These are phyloP conservation scores for Zygoascus ofunaensis DNA, from an alignment of 805 yeast genomes.

Conservation along the genomic window DNA sequence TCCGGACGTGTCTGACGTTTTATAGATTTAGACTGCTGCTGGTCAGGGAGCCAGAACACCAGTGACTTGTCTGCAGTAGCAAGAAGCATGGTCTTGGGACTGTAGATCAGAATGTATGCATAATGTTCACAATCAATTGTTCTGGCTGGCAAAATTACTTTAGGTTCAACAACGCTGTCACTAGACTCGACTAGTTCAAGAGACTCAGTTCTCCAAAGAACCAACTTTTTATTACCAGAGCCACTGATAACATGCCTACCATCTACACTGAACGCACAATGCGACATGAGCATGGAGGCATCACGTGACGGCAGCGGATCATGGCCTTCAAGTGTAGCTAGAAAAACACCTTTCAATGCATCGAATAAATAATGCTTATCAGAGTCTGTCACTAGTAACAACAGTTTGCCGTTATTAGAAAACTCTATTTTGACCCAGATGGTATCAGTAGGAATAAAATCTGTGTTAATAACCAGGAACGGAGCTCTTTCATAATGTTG, in stretches of 20 bases:
- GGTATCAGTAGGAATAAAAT: conserved; percentile 27
- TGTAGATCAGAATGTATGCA: conserved; percentile 47
- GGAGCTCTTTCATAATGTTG: conserved; percentile 50
- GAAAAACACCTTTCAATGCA: conserved; percentile 52
- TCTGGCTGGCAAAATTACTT: neutral
- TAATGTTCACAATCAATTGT: neutral
- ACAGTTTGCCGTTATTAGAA: conserved; percentile 61
- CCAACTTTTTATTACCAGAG: conserved; percentile 43
- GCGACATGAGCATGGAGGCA: conserved; percentile 43
- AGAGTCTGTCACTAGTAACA: conserved; percentile 50
- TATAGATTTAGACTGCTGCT: conserved; percentile 7
- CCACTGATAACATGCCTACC: conserved; percentile 56
- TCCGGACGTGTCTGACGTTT: conserved; percentile 39
- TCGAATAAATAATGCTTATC: conserved; percentile 56
- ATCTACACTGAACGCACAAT: conserved; percentile 56
- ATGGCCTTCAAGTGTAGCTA: conserved; percentile 42
- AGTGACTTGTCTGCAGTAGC: conserved; percentile 57
- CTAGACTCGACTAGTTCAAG: conserved; percentile 17
- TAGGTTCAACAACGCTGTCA: neutral
- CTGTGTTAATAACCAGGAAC: conserved; percentile 37
- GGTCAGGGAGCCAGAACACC: conserved; percentile 34
- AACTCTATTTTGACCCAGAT: conserved; percentile 64
- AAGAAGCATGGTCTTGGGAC: conserved; percentile 50
- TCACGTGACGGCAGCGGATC: conserved; percentile 34
- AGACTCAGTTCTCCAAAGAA: conserved; percentile 40